Base-by-base conservation (phyloP, 345 rosid genomes). In the Hibiscus trionum region DNA sequence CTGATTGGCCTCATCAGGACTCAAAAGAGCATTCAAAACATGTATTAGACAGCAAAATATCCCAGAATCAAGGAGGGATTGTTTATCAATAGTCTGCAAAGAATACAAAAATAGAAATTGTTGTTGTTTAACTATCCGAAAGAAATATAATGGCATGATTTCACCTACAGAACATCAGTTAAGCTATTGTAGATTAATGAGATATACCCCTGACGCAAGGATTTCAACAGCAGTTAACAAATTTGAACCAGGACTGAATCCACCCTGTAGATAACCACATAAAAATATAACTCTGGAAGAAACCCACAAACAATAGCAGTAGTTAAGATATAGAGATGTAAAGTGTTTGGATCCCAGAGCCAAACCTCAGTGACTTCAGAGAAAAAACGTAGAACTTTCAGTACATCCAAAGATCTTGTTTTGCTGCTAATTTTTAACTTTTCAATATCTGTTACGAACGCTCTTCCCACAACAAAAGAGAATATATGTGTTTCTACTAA, bases 391-490 rank as follows among this genome's bases (percentile, higher is more conserved):
- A 93, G 75, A 73, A 90, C 83, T 80, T 83, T 85, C 56, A 66
- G 80, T 80, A 84, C 85, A 85, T 88, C 88, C 91, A 96, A 72
- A 74, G 96, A 84, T 84, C 93, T 89, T 72, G 86, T 82, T 88
- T 93, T 93, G 90, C 91, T 89, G 85, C 97, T 80, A 74, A 96
- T 88, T 83, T 96, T 96, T 84, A 96, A 86, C 87, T 96, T 96
- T 77, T 88, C 99, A 69, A 93, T 84, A 82, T 96, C 99, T 39
- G 99, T 89, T 72, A 93, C 99, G 88, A 93, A 96, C 60, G 98
- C 99, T 88, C 99, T 84, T 86, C 99, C 99, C 79, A 96, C 91
- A 75, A 93, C 99, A 82, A 96, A 96, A 59, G 91, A 93, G 88
- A 96, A 96, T 76, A 96, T 85, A 61, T 96, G 99, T 79, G 98